Percentiles rank a stretch among this genome's conserved stretches.
These are phyloP conservation scores for Gymnopilus dilepis DNA, from an alignment of 768 basidiomycete genomes.

Conservation along the genomic window DNA sequence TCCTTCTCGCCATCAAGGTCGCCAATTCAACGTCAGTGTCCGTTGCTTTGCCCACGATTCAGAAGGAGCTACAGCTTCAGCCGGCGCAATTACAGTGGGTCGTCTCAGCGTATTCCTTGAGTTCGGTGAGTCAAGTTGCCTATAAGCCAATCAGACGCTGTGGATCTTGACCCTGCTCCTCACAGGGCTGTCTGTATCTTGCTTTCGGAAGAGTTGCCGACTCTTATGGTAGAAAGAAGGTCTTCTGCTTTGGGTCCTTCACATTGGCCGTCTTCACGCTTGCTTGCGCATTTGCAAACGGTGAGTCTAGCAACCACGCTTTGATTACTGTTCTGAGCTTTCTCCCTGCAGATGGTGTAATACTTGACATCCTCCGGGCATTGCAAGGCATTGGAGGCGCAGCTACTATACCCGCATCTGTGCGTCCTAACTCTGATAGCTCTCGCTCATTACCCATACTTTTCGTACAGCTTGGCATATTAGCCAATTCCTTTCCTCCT, in stretches of 20 bases:
- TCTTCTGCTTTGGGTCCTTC: conserved; percentile 65
- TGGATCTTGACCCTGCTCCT: too few species aligned
- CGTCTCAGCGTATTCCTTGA: conserved; percentile 68
- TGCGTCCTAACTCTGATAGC: conserved; percentile 31
- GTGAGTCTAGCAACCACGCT: conserved; percentile 31
- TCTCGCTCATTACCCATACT: background rate
- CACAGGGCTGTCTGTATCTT: conserved; percentile 81
- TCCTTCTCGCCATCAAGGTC: conserved; percentile 28
- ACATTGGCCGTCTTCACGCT: conserved; percentile 63
- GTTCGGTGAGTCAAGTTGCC: conserved; percentile 48
- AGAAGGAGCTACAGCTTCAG: conserved; percentile 49
- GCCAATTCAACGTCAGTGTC: conserved; percentile 52
- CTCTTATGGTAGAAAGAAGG: conserved; percentile 73
- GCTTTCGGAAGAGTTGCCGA: conserved; percentile 81
- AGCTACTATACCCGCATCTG: conserved; percentile 75
- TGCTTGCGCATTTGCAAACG: conserved; percentile 66
- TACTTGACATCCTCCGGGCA: conserved; percentile 74
- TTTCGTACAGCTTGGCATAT: conserved; percentile 67
- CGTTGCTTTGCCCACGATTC: conserved; percentile 60
- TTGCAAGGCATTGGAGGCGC: conserved; percentile 82
- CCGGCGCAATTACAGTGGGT: conserved; percentile 70
- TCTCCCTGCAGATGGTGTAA: conserved; percentile 49
- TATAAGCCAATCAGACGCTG: background rate
- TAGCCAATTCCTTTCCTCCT: conserved; percentile 81
- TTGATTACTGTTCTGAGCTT: background rate